Evolutionary conservation across 2,329 filamentous ascomycete species (phyloP).

Genomic region (Falciphora oryzae): DNA sequence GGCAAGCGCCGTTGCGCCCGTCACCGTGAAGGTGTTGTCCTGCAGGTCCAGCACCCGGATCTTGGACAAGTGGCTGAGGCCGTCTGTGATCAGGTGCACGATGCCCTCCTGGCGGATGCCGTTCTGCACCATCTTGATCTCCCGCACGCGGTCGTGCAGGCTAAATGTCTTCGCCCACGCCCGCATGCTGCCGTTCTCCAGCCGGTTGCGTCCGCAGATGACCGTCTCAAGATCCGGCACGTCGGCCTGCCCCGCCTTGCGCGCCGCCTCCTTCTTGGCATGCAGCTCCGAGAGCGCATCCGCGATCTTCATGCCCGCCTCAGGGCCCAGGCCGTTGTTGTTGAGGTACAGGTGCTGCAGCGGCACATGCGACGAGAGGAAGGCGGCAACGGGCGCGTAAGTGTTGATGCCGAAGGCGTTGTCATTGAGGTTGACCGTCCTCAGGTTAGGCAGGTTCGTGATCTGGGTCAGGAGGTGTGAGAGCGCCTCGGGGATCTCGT

Average conservation of each 20-base stretch:
- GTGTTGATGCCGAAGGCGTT: slow-evolving; percentile 98
- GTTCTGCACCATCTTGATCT: slow-evolving; percentile 97
- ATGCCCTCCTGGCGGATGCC: slow-evolving; percentile 95
- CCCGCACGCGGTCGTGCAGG: slow-evolving; percentile 74
- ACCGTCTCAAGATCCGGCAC: slow-evolving; percentile 91
- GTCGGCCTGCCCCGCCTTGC: slow-evolving; percentile 57
- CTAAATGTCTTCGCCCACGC: slow-evolving; percentile 88
- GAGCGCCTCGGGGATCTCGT: slow-evolving; percentile 88
- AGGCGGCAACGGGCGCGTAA: slow-evolving; percentile 85
- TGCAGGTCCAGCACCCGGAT: slow-evolving; percentile 83
- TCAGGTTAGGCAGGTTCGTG: slow-evolving; percentile 77
- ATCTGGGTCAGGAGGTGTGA: slow-evolving; percentile 80
- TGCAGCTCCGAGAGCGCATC: slow-evolving; percentile 81
- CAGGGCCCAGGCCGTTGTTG: slow-evolving; percentile 94
- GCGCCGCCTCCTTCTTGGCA: slow-evolving; percentile 73
- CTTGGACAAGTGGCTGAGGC: slow-evolving; percentile 62
- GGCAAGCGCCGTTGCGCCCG: slow-evolving; percentile 73
- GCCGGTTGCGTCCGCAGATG: slow-evolving; percentile 89
- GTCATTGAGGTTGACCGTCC: slow-evolving; percentile 92
- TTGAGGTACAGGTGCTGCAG: slow-evolving; percentile 94
- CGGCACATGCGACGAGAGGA: slow-evolving; percentile 81
- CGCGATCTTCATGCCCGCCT: slow-evolving; percentile 82
- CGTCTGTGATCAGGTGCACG: slow-evolving; percentile 69
- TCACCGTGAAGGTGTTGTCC: slow-evolving; percentile 91
- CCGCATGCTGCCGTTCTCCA: slow-evolving; percentile 93